Evolutionary conservation across 2,329 filamentous ascomycete genomes (phyloP).

Genomic region (Monosporascus sp.): DNA sequence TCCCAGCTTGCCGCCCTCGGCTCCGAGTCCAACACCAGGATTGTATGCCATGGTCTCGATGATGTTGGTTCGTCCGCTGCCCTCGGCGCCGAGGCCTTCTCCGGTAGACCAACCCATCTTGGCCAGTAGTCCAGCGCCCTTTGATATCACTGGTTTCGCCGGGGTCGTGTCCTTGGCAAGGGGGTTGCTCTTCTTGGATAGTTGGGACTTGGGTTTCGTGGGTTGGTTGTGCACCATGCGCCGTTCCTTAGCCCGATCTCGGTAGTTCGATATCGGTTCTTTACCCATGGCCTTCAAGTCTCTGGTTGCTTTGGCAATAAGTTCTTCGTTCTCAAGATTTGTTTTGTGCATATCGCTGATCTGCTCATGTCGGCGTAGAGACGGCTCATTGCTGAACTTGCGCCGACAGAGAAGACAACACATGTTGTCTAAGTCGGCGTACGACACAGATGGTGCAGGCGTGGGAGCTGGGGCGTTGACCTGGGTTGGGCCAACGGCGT

Average conservation of each 20-base stretch:
- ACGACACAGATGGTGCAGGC: slow-evolving; percentile 46
- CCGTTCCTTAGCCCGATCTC: slow-evolving; percentile 64
- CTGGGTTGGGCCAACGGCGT: slow-evolving; percentile 15
- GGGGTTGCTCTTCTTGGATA: slow-evolving; percentile 22
- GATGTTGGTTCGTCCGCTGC: slow-evolving; percentile 57
- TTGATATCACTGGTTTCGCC: slow-evolving; percentile 42
- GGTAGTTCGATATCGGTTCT: slow-evolving; percentile 39
- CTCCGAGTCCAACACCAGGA: slow-evolving; percentile 64
- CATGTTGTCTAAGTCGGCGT: slow-evolving; percentile 48
- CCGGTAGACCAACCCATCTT: slow-evolving; percentile 71
- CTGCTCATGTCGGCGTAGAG: slow-evolving; percentile 39
- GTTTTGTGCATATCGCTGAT: slow-evolving; percentile 38
- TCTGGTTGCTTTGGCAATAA: slow-evolving; percentile 24
- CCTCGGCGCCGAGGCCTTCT: slow-evolving; percentile 58
- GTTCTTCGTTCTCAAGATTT: slow-evolving; percentile 23
- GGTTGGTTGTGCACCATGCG: slow-evolving; percentile 58
- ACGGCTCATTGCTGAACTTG: slow-evolving; percentile 33
- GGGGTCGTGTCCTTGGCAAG: slow-evolving; percentile 33
- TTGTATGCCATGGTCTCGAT: slow-evolving; percentile 61
- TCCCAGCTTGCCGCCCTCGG: slow-evolving; percentile 63
- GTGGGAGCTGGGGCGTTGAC: slow-evolving; percentile 12
- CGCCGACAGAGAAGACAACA: slow-evolving; percentile 39
- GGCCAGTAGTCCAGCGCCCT: slow-evolving; percentile 61
- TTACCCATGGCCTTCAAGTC: slow-evolving; percentile 30
- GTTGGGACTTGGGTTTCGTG: slow-evolving; percentile 40